Conservation (phyloP, 2,329 filamentous ascomycete species). For the Cladophialophora carrionii region DNA sequence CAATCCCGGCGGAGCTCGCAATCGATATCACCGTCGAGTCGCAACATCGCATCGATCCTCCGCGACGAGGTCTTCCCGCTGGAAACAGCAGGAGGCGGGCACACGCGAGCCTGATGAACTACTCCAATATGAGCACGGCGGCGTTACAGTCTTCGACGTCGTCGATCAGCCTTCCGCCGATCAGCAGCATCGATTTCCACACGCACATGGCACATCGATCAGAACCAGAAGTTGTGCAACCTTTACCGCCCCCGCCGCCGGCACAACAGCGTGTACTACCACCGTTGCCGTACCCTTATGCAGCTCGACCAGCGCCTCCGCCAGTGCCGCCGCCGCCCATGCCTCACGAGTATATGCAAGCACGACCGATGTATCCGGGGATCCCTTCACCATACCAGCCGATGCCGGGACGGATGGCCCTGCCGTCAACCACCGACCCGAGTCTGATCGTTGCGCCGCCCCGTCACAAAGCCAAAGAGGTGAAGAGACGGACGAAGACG, state of each 20-base stretch:
- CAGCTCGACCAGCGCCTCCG: slow-evolving; percentile 34
- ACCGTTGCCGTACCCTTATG: slow-evolving; percentile 37
- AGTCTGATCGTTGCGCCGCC: slow-evolving; percentile 35
- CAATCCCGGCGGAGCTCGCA: neutral
- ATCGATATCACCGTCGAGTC: slow-evolving; percentile 2
- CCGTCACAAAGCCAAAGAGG: slow-evolving; percentile 67
- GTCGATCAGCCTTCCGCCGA: slow-evolving; percentile 39
- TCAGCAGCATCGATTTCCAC: slow-evolving; percentile 39
- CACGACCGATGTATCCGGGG: slow-evolving; percentile 35
- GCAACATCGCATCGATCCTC: slow-evolving; percentile 7
- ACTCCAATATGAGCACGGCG: slow-evolving; percentile 35
- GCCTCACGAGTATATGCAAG: slow-evolving; percentile 33
- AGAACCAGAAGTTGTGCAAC: slow-evolving; percentile 36
- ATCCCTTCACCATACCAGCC: slow-evolving; percentile 33
- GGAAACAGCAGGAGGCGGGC: slow-evolving; percentile 27
- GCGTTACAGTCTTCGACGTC: slow-evolving; percentile 34
- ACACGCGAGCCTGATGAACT: slow-evolving; percentile 33
- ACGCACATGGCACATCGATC: slow-evolving; percentile 33
- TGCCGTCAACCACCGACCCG: slow-evolving; percentile 37
- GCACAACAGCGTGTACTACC: slow-evolving; percentile 36
- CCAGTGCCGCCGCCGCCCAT: slow-evolving; percentile 31
- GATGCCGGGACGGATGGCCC: slow-evolving; percentile 33
- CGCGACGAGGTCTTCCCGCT: slow-evolving; percentile 18
- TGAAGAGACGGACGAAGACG: slow-evolving; percentile 74
- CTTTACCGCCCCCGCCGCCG: slow-evolving; percentile 36